Evolutionary conservation across 257 asterid genomes (phyloP).

Genomic region (Prunella vulgaris): DNA sequence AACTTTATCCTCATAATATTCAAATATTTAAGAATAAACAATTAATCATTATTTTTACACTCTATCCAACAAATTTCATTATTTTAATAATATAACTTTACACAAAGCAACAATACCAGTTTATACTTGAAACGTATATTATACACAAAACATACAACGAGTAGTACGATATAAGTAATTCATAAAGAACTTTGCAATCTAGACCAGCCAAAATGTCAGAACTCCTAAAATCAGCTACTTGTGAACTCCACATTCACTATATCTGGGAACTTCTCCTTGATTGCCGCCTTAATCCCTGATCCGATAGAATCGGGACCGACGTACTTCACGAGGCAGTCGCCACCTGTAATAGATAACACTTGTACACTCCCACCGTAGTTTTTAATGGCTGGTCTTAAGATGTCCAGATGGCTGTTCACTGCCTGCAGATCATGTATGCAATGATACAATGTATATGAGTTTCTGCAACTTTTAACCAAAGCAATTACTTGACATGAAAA

Average conservation of each 20-base stretch:
- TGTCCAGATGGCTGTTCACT: conserved; percentile 70
- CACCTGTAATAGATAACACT: conserved; percentile 60
- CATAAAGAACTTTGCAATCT: not conserved
- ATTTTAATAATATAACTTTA: too few species aligned
- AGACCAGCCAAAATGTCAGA: not conserved
- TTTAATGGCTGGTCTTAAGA: conserved; percentile 81
- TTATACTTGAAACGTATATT: not conserved
- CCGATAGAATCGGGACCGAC: conserved; percentile 83
- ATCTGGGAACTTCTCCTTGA: conserved; percentile 85
- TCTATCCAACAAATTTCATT: too few species aligned
- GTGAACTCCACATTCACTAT: conserved; percentile 56
- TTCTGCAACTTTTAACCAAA: not conserved
- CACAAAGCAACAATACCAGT: too few species aligned
- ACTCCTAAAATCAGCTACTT: conserved; percentile 23
- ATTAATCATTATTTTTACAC: too few species aligned
- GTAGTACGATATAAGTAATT: not conserved
- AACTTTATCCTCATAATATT: too few species aligned
- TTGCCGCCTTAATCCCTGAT: conserved; percentile 86
- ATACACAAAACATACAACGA: not conserved
- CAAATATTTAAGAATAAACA: too few species aligned
- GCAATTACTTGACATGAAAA: not conserved
- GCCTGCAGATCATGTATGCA: conserved; percentile 73
- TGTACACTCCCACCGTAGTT: conserved; percentile 83
- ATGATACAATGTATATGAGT: too few species aligned
- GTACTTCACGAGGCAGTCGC: conserved; percentile 61